Conservation (phyloP, 352 stramenopile genomes). For the Phytopythium ostracodes region DNA sequence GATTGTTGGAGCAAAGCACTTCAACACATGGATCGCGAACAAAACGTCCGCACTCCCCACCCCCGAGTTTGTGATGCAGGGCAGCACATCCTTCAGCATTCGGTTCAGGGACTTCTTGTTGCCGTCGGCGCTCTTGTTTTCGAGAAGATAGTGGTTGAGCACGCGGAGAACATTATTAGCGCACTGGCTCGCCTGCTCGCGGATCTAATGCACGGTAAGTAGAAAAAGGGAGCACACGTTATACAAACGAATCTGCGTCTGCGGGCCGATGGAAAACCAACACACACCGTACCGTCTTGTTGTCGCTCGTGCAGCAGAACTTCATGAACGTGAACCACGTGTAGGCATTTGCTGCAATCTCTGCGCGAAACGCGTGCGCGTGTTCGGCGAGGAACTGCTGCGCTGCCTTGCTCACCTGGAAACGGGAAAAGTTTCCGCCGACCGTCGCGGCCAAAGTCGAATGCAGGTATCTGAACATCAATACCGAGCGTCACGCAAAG, state of each 20-base stretch:
- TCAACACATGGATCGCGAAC: constrained; percentile 57
- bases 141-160: constrained; percentile 33
- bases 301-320: constrained; percentile 58
- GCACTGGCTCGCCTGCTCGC: constrained; percentile 52
- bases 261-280: background rate
- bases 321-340: constrained; percentile 71
- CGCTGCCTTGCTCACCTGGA: constrained; percentile 62
- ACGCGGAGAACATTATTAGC: constrained; percentile 40
- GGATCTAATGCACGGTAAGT: no score
- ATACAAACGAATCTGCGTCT: no score
- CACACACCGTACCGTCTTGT: constrained; percentile 54
- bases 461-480: constrained; percentile 40
- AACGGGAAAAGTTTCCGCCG: constrained; percentile 55
- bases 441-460: constrained; percentile 57
- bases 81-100: constrained; percentile 70
- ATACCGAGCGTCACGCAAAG: background rate
- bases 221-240: no score
- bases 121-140: constrained; percentile 29
- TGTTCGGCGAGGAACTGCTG: constrained; percentile 51
- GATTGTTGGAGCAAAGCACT: constrained; percentile 39
- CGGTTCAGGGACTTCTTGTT: constrained; percentile 69
- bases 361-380: constrained; percentile 30
- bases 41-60: constrained; percentile 27
- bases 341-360: constrained; percentile 49
- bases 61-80: constrained; percentile 44